Conservation (phyloP, 2,329 filamentous ascomycete species). For the Boeremia exigua region DNA sequence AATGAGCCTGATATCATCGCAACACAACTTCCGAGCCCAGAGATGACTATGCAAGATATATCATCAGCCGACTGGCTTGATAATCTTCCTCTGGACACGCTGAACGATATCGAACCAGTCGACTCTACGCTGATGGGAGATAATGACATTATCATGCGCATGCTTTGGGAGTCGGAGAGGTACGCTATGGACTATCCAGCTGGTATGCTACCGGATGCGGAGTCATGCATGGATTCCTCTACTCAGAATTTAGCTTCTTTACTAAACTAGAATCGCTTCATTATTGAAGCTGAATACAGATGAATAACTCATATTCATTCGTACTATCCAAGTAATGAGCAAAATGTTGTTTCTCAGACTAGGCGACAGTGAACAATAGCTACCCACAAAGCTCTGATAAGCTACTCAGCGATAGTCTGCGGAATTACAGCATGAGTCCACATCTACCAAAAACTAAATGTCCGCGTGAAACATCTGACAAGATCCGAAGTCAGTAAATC, state of each 20-base stretch:
- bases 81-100: slow-evolving; percentile 8
- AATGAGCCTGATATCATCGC: slow-evolving; percentile 14
- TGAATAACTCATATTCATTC: background rate
- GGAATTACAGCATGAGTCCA: no score
- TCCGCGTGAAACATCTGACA: no score
- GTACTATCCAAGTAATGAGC: no score
- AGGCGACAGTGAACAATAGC: no score
- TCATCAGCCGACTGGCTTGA: slow-evolving; percentile 15
- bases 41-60: slow-evolving; percentile 17
- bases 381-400: no score
- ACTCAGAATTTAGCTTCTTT: background rate
- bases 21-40: slow-evolving; percentile 23
- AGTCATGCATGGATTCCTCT: background rate
- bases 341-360: no score
- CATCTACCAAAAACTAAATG: no score
- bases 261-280: background rate
- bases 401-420: no score
- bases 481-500: no score
- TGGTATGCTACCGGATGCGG: slow-evolving; percentile 14
- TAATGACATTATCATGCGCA: slow-evolving; percentile 26
- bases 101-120: slow-evolving; percentile 10
- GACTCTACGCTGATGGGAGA: slow-evolving; percentile 18
- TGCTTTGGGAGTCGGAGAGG: slow-evolving; percentile 25
- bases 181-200: slow-evolving; percentile 19
- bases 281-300: background rate